Base-by-base conservation (phyloP, 192 early-diverging fungal genomes). In the Allomyces macrogynus region DNA sequence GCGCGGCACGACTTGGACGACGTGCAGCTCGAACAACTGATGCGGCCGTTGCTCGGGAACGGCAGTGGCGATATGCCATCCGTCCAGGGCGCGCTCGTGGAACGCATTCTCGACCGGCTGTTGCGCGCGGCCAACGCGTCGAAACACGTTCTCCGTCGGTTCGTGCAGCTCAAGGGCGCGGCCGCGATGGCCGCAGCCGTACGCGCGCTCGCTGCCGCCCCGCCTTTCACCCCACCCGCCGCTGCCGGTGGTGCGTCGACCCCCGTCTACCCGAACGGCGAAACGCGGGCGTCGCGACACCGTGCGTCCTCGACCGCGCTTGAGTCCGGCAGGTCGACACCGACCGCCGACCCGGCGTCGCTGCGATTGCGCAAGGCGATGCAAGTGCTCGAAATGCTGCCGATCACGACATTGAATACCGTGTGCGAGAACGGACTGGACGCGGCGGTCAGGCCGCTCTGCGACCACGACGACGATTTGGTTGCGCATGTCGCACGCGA, bases 381-480 rank as follows among this genome's bases (percentile, higher is more conserved):
- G 44, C 67, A 63, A 23, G 83, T 91, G 14, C 69, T 97, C 42
- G 78, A 81, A 4, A 77, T 76, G 23, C 77, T 97, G 61, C 93
- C 93, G 11, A 79, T 93, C 12, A 69, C 86, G 9, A 85, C 88
- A 10, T 72, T 84, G 27, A 93, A 97, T 71, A 77, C 84, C 4
- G 80, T 94, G 23, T 82, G 87, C 32, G 91, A 90, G 57, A 84
- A 77, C 32, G 76, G 84, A 11, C 73, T 96, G 64, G 86, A 89
- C 65, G 86, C 82, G 11, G 72, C 79, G 11, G 71, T 94, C 10
- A 65, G 72, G 10, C 79, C 76, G 64, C 64, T 86, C 10, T 73
- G 72, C 0, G 73, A 78, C 1, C 65, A 75, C 10, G 72, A 73
- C 8, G 73, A 85, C 44, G 67, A 74, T 43, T 68, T 75, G 4